Conservation (phyloP, 164 flowering plant species). For the Tetracentron sinense region DNA sequence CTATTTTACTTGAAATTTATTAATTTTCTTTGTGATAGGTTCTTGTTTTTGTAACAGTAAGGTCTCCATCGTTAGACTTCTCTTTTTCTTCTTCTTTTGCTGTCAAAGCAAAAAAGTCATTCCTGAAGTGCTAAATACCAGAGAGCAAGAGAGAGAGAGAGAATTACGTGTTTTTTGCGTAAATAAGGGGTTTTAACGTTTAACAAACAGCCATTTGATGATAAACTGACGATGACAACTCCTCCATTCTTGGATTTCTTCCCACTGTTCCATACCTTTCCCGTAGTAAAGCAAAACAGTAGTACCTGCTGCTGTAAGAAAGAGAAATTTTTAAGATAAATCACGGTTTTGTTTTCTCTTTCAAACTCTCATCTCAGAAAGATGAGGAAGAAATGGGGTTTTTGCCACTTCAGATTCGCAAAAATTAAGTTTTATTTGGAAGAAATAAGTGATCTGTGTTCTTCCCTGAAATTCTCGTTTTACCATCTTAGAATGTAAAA, state of each 20-base stretch:
- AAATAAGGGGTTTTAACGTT: background rate
- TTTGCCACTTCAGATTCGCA: too few relatives aligned
- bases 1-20: background rate
- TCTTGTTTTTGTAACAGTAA: conserved; percentile 32
- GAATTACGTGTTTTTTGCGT: background rate
- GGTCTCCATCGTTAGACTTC: conserved; percentile 46
- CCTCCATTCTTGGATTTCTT: conserved; percentile 16
- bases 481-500: too few relatives aligned
- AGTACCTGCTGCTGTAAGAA: too few relatives aligned
- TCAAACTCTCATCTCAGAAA: background rate
- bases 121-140: conserved; percentile 17
- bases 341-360: too few relatives aligned
- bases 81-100: conserved; percentile 37
- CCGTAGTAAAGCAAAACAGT: too few relatives aligned
- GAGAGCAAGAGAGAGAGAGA: conserved; percentile 9
- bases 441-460: too few relatives aligned
- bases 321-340: too few relatives aligned
- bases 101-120: conserved; percentile 51
- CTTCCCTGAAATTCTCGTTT: too few relatives aligned
- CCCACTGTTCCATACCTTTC: too few relatives aligned
- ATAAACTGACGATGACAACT: conserved; percentile 34
- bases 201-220: conserved; percentile 1
- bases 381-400: background rate
- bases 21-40: conserved; percentile 11
- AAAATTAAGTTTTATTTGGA: too few relatives aligned